Percentiles rank a stretch among this genome's conserved stretches.
Evolutionary conservation across 495 filamentous ascomycete genomes (phyloP).

Genomic region (Lindgomyces ingoldianus): DNA sequence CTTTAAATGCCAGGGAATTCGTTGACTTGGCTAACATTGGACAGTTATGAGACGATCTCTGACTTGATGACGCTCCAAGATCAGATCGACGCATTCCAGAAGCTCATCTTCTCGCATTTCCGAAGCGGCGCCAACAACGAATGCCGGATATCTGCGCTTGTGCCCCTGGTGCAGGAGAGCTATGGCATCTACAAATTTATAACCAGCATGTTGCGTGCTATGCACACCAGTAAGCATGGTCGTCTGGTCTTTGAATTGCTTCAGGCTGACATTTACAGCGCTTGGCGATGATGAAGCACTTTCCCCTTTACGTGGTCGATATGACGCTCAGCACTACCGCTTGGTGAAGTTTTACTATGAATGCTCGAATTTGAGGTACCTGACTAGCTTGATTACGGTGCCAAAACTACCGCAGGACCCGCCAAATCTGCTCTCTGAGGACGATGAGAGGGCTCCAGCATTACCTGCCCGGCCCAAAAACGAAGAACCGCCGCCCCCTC

Average conservation of each 20-base stretch:
- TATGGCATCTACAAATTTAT: conserved; percentile 74
- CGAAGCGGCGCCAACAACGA: conserved; percentile 88
- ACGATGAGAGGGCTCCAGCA: conserved; percentile 70
- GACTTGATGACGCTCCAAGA: conserved; percentile 97
- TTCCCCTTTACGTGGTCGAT: conserved; percentile 79
- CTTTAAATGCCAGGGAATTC: not conserved
- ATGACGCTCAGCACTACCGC: conserved; percentile 93
- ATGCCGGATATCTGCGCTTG: conserved; percentile 90
- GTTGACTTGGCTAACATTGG: conserved; percentile 1
- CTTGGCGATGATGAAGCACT: conserved; percentile 96
- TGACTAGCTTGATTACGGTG: conserved; percentile 93
- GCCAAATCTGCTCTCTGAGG: conserved; percentile 79
- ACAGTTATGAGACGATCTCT: conserved; percentile 88
- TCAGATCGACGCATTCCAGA: conserved; percentile 97
- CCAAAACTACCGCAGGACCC: conserved; percentile 92
- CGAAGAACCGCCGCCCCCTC: conserved; percentile 65
- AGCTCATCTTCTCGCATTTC: conserved; percentile 96
- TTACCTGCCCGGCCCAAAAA: conserved; percentile 76
- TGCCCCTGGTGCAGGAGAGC: conserved; percentile 93
- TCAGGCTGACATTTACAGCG: conserved; percentile 50
- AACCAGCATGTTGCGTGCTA: conserved; percentile 61
- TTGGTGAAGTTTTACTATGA: conserved; percentile 98
- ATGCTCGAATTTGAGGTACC: conserved; percentile 93
- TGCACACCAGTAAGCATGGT: conserved; percentile 80
- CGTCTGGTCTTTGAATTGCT: not conserved